Evolutionary conservation across 1,139 yeast species (phyloP).

Genomic region (Yamadazyma spencermartinsiae): DNA sequence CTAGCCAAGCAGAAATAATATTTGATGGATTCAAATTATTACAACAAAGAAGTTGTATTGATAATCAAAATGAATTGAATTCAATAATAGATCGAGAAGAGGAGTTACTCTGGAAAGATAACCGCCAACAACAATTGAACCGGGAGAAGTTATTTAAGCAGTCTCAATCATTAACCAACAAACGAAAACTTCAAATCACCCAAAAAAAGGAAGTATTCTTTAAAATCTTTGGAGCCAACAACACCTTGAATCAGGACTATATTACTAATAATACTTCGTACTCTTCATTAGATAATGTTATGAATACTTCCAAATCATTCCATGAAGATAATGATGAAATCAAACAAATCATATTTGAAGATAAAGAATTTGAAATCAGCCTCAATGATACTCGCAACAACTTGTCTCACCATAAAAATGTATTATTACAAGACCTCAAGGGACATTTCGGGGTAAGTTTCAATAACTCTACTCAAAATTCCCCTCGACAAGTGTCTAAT

Average conservation of each 20-base stretch:
- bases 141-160: slow-evolving; percentile 39
- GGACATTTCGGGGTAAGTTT: background rate
- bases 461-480: background rate
- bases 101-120: slow-evolving; percentile 33
- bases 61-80: slow-evolving; percentile 5
- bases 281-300: slow-evolving; percentile 38
- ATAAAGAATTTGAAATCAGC: slow-evolving; percentile 30
- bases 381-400: slow-evolving; percentile 25
- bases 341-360: slow-evolving; percentile 33
- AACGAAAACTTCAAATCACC: slow-evolving; percentile 42
- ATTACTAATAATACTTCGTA: slow-evolving; percentile 45
- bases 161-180: slow-evolving; percentile 34
- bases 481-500: background rate
- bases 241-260: slow-evolving; percentile 40
- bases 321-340: slow-evolving; percentile 48
- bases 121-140: slow-evolving; percentile 31
- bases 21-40: slow-evolving; percentile 10
- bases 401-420: slow-evolving; percentile 4
- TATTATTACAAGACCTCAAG: slow-evolving; percentile 9
- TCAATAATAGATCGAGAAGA: slow-evolving; percentile 22
- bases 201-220: slow-evolving; percentile 44
- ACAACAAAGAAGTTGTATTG: slow-evolving; percentile 6
- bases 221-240: slow-evolving; percentile 41
- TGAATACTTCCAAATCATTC: slow-evolving; percentile 40
- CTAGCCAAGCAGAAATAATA: slow-evolving; percentile 33